Conservation (phyloP, 805 yeast genomes). For the Clavispora phyllophila region DNA sequence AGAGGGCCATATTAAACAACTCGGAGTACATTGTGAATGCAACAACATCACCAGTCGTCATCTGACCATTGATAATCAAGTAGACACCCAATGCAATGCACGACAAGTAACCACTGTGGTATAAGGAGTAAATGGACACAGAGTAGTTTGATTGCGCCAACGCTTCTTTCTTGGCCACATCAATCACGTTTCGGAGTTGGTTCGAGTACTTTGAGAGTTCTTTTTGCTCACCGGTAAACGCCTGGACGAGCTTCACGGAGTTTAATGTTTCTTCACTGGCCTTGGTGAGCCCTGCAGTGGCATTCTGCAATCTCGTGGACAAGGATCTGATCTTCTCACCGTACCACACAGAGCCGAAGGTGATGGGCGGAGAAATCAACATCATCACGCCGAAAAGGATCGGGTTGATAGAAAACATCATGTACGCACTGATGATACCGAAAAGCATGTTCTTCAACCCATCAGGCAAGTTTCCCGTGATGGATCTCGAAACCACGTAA, state of each 20-base stretch:
- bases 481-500: constrained; percentile 40
- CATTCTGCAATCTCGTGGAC: constrained; percentile 39
- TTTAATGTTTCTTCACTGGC: constrained; percentile 41
- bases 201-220: constrained; percentile 35
- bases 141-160: constrained; percentile 41
- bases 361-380: constrained; percentile 41
- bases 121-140: constrained; percentile 38
- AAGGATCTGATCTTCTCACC: constrained; percentile 40
- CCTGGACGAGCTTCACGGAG: constrained; percentile 38
- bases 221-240: constrained; percentile 40
- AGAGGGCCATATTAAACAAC: constrained; percentile 39
- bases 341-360: constrained; percentile 41
- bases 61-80: constrained; percentile 36
- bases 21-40: constrained; percentile 44
- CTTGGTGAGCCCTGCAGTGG: constrained; percentile 41
- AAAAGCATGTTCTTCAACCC: constrained; percentile 40
- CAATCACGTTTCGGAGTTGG: constrained; percentile 35
- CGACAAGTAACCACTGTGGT: constrained; percentile 39
- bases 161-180: constrained; percentile 41
- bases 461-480: constrained; percentile 40
- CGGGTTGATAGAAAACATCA: constrained; percentile 43
- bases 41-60: constrained; percentile 45
- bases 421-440: constrained; percentile 37
- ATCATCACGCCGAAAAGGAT: constrained; percentile 39
- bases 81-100: constrained; percentile 41